These are phyloP conservation scores for Hamigera avellanea DNA, from an alignment of 495 filamentous ascomycete species.

Conservation along the genomic window DNA sequence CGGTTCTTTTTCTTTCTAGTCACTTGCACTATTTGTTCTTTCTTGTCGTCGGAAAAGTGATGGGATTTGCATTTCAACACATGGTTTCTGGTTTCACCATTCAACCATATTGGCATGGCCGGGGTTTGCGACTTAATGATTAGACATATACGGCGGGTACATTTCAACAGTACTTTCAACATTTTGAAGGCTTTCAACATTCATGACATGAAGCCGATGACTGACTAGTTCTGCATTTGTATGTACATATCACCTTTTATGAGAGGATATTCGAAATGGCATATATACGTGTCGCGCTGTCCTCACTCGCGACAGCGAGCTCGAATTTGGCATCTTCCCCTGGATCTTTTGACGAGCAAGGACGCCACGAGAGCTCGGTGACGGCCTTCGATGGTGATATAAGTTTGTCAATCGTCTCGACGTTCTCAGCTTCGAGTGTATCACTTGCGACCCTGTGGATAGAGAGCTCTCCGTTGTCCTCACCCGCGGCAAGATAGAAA, in stretches of 20 bases:
- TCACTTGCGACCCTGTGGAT: constrained; percentile 28
- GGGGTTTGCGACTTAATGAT: constrained; percentile 12
- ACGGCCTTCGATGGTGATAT: constrained; percentile 60
- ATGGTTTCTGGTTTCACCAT: no score
- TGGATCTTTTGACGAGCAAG: constrained; percentile 15
- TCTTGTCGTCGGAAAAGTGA: neutral
- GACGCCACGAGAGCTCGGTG: constrained; percentile 67
- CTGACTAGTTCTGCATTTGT: neutral
- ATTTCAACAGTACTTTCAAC: constrained; percentile 17
- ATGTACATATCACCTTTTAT: constrained; percentile 9
- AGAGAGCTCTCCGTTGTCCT: constrained; percentile 34
- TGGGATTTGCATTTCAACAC: neutral
- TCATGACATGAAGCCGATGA: constrained; percentile 3
- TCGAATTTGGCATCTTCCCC: constrained; percentile 26
- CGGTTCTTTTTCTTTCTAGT: neutral
- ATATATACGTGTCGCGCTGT: constrained; percentile 68
- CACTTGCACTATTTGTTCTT: neutral
- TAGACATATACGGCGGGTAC: constrained; percentile 9
- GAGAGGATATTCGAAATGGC: constrained; percentile 30
- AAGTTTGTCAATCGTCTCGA: constrained; percentile 26
- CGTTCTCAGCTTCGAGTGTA: constrained; percentile 32
- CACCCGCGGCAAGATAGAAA: constrained; percentile 55
- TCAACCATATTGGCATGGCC: constrained; percentile 8
- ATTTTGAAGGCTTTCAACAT: constrained; percentile 18
- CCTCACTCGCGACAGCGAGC: constrained; percentile 73